Conservation (phyloP, 202 grass and related monocot genomes). For the Cymbopogon flexuosus region DNA sequence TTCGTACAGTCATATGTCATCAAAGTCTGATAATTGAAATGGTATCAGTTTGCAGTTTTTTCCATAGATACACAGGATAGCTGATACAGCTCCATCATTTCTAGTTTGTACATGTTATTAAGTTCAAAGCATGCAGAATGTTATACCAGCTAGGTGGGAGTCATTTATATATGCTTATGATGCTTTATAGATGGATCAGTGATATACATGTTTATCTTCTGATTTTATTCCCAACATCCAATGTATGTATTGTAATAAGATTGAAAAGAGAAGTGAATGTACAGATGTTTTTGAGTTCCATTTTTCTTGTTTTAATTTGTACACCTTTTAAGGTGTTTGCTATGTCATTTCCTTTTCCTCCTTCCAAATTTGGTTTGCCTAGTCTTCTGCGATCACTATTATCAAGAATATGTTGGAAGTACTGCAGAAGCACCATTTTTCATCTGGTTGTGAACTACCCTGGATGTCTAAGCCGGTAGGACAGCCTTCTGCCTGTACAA, state of each 20-base stretch:
- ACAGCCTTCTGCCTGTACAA: not conserved
- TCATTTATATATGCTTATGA: conserved; percentile 28
- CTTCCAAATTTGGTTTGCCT: not conserved
- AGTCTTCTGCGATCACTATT: not conserved
- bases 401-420: not conserved
- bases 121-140: conserved; percentile 23
- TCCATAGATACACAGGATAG: conserved; percentile 37
- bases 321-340: not conserved
- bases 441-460: not conserved
- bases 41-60: conserved; percentile 19
- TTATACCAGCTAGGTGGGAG: conserved; percentile 27
- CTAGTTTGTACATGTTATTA: conserved; percentile 32
- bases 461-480: not conserved
- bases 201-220: conserved; percentile 31
- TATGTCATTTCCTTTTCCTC: not conserved
- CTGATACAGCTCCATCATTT: conserved; percentile 16
- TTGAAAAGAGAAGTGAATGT: conserved; percentile 33
- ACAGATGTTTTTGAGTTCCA: conserved; percentile 26
- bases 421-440: not conserved
- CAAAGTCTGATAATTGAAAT: conserved; percentile 16
- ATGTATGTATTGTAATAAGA: conserved; percentile 48
- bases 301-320: conserved; percentile 34
- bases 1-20: conserved; percentile 28
- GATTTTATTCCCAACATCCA: conserved; percentile 28
- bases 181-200: conserved; percentile 27